Evolutionary conservation across 1,284 basidiomycete genomes (phyloP), one percentile per base, ranked within the genome.

Genomic region (Phellinidium pouzarii): DNA sequence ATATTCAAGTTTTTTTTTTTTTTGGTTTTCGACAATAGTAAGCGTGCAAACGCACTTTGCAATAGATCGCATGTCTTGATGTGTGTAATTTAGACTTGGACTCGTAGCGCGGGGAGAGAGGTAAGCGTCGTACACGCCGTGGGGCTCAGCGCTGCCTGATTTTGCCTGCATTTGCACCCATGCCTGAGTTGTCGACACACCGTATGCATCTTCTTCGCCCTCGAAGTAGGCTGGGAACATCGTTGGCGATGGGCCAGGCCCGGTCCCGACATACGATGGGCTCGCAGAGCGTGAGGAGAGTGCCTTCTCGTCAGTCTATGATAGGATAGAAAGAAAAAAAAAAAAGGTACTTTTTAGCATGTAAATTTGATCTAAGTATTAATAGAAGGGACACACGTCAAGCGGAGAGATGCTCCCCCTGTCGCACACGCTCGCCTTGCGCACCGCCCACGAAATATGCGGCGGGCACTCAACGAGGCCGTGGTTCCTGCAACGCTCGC

Each of bases 401-500:
- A 43, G 47, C 26, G 52, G 52, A 37, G 52, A 53, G 17, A 53
- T 45, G 36, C 52, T 48, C 11, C 41, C 52, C n/a, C 46, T 44
- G 34, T 51, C 50, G 17, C 14, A 22, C 41, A 53, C 17, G 23
- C 46, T 53, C 27, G 37, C 36, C 31, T 44, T 48, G 8, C 52
- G 45, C n/a, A 12, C 31, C 27, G 52, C 26, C 53, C 53, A 54
- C 41, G 47, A 50, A 14, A 50, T 50, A 26, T 50, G 53, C 40
- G 53, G 53, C 26, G 53, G 48, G 19, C 53, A 54, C 37, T 50
- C 53, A 7, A 26, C 11, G 9, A 50, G 37, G 5, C 53, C 53
- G 26, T 50, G 41, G 26, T 40, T 46, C 43, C 41, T 54, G 47
- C 53, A 54, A 20, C 53, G 41, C 17, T 54, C 48, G 43, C 53